Percentiles rank a stretch among this genome's conserved stretches.
Conservation (phyloP, 2,329 filamentous ascomycete genomes). For the Colletotrichum tabaci region DNA sequence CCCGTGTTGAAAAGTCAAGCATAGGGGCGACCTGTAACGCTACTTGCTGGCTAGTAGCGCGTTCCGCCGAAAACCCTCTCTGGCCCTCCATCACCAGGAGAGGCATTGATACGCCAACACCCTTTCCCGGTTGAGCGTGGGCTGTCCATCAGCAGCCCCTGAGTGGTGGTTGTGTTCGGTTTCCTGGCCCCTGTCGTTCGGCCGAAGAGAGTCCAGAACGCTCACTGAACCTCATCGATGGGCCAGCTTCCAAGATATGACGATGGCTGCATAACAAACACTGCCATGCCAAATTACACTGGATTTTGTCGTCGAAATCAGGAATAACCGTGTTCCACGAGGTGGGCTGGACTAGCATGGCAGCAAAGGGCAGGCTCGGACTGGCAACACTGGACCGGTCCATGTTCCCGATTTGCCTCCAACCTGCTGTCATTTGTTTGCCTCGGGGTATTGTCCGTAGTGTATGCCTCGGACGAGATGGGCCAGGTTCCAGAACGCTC, state of each 20-base stretch:
- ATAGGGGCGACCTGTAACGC: constrained; percentile 30
- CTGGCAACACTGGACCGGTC: constrained; percentile 7
- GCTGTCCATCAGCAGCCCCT: constrained; percentile 17
- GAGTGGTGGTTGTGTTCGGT: constrained; percentile 28
- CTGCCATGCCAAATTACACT: constrained; percentile 2
- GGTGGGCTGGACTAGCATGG: background rate
- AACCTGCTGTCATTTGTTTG: background rate
- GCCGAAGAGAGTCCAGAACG: constrained; percentile 33
- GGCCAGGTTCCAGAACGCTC: constrained; percentile 39
- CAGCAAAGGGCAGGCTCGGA: background rate
- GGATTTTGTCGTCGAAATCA: background rate
- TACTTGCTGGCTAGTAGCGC: constrained; percentile 15
- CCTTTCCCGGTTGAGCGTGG: constrained; percentile 17
- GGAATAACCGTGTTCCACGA: constrained; percentile 11
- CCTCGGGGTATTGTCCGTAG: background rate
- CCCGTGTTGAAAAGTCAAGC: constrained; percentile 13
- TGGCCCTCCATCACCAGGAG: background rate
- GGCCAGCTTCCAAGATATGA: constrained; percentile 16
- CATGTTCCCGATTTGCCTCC: constrained; percentile 20
- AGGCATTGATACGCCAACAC: constrained; percentile 29
- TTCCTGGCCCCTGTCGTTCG: constrained; percentile 21
- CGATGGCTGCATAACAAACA: constrained; percentile 25
- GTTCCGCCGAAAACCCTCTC: constrained; percentile 31
- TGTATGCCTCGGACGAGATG: constrained; percentile 22
- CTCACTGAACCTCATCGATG: constrained; percentile 26